Evolutionary conservation across 176 grass and related monocot genomes (phyloP).

Genomic region (Areca catechu): DNA sequence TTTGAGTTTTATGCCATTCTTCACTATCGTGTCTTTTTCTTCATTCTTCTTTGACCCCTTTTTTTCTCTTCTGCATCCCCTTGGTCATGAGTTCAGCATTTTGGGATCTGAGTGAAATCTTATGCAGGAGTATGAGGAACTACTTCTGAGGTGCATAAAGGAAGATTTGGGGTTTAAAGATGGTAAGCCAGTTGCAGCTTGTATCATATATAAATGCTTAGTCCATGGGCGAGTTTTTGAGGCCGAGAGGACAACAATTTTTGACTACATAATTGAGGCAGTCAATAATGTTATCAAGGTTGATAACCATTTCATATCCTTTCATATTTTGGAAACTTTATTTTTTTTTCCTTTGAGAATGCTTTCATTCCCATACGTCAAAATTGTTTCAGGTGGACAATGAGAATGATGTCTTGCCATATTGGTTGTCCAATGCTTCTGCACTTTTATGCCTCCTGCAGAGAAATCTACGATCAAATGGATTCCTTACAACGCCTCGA

Average conservation of each 20-base stretch:
- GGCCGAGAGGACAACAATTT: conserved; percentile 90
- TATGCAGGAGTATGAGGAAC: conserved; percentile 83
- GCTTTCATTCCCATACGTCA: conserved; percentile 1
- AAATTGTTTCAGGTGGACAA: conserved; percentile 44
- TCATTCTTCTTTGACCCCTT: not conserved
- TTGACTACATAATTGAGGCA: conserved; percentile 82
- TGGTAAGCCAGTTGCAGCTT: conserved; percentile 79
- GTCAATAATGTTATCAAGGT: conserved; percentile 94
- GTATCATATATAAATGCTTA: conserved; percentile 85
- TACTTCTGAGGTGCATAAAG: conserved; percentile 72
- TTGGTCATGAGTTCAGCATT: too few species aligned
- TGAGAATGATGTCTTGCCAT: conserved; percentile 57
- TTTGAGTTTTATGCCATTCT: too few species aligned
- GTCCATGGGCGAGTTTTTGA: conserved; percentile 78
- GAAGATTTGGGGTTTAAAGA: conserved; percentile 89
- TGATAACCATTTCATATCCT: conserved; percentile 12
- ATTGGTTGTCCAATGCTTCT: conserved; percentile 93
- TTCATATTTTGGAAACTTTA: conserved; percentile 6
- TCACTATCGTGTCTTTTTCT: not conserved
- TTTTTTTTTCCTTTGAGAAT: not conserved
- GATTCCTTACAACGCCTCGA: conserved; percentile 68
- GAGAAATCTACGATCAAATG: conserved; percentile 81
- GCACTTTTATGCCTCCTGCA: conserved; percentile 87
- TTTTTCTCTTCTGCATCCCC: not conserved
- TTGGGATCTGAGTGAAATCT: conserved; percentile 1